Conservation (phyloP, 1,139 yeast genomes). For the Kodamaea sp. region DNA sequence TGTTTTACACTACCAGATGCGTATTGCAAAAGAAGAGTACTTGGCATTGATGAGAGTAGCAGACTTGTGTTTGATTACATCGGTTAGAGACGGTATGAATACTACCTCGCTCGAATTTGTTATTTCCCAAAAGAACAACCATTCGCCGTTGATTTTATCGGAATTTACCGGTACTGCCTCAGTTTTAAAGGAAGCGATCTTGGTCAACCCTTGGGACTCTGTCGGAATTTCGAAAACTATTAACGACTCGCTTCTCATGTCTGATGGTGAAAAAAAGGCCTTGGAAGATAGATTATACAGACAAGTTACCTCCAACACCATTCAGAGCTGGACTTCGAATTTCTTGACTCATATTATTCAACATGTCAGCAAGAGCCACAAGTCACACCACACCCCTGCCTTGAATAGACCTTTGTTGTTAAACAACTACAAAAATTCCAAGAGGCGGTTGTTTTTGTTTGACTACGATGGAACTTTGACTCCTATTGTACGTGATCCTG, state of each 20-base stretch:
- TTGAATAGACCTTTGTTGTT: slow-evolving; percentile 71
- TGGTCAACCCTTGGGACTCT: slow-evolving; percentile 96
- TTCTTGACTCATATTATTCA: slow-evolving; percentile 58
- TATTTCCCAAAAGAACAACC: slow-evolving; percentile 74
- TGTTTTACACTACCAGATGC: slow-evolving; percentile 87
- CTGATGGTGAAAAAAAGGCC: slow-evolving; percentile 37
- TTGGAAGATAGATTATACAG: slow-evolving; percentile 58
- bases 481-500: slow-evolving; percentile 94
- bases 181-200: slow-evolving; percentile 72
- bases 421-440: slow-evolving; percentile 58
- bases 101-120: slow-evolving; percentile 93
- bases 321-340: slow-evolving; percentile 77
- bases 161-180: slow-evolving; percentile 95
- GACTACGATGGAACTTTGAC: slow-evolving; percentile 98
- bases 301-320: slow-evolving; percentile 68
- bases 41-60: slow-evolving; percentile 85
- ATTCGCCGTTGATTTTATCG: slow-evolving; percentile 78
- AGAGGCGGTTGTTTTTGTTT: slow-evolving; percentile 77
- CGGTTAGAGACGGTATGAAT: slow-evolving; percentile 95
- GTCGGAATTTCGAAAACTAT: slow-evolving; percentile 90
- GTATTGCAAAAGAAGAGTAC: slow-evolving; percentile 86
- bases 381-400: slow-evolving; percentile 74
- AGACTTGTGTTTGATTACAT: slow-evolving; percentile 84
- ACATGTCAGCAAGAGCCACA: slow-evolving; percentile 47
- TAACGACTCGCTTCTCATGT: slow-evolving; percentile 61